Percentiles rank a stretch among this genome's conserved stretches.
phyloP scores from a whole-genome alignment of 768 basidiomycete genomes.

The Hortiboletus campestris region DNA sequence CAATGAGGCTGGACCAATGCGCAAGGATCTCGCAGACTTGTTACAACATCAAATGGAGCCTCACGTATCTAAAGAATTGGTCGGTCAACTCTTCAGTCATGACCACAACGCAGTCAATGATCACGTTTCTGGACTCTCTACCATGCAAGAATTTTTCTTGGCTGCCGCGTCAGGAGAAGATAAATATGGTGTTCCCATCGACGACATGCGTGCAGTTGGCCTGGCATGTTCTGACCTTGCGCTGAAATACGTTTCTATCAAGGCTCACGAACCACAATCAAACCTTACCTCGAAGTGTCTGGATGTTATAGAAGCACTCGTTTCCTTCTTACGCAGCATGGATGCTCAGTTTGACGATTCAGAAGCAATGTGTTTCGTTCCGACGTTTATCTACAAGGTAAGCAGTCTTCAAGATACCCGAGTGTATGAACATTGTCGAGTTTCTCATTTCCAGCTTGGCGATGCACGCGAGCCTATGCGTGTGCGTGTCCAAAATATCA shows the following conservation, averaged over 20 bases:
- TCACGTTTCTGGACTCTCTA: slow-evolving; percentile 72
- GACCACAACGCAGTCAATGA: slow-evolving; percentile 97
- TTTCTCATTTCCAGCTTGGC: slow-evolving; percentile 62
- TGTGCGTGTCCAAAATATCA: slow-evolving; percentile 74
- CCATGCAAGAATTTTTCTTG: slow-evolving; percentile 73
- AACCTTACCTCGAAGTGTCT: slow-evolving; percentile 85
- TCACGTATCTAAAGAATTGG: slow-evolving; percentile 70
- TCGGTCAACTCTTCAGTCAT: slow-evolving; percentile 83
- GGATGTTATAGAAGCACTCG: slow-evolving; percentile 77
- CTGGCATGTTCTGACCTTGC: slow-evolving; percentile 88
- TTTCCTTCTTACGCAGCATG: slow-evolving; percentile 69
- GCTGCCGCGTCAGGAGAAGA: slow-evolving; percentile 56
- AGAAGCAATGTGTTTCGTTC: slow-evolving; percentile 86
- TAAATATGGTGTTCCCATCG: slow-evolving; percentile 41
- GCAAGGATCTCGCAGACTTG: slow-evolving; percentile 84
- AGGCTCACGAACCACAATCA: slow-evolving; percentile 86
- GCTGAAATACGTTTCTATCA: slow-evolving; percentile 91
- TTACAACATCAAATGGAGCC: slow-evolving; percentile 92
- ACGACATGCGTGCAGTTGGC: slow-evolving; percentile 59
- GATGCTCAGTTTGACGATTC: slow-evolving; percentile 80
- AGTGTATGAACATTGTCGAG: neutral
- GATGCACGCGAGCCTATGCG: slow-evolving; percentile 86
- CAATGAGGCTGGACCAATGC: slow-evolving; percentile 78
- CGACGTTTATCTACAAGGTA: slow-evolving; percentile 88
- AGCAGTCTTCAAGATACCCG: neutral